Conservation (phyloP, 306 rosid genomes). For the Vigna mungo region DNA sequence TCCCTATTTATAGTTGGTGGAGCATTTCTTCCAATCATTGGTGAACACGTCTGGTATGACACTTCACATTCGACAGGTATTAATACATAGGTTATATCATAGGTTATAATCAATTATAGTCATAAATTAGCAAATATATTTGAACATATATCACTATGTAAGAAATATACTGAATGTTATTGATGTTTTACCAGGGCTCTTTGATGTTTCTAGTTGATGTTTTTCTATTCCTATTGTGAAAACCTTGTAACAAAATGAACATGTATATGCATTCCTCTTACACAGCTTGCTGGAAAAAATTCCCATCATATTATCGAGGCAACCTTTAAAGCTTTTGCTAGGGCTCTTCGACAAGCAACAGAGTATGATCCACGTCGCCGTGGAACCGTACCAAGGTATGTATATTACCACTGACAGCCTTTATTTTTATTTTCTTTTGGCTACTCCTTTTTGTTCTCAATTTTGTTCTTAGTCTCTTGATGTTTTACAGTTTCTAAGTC, state of each 20-base stretch:
- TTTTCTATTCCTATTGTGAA: slow-evolving; percentile 30
- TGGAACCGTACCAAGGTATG: slow-evolving; percentile 87
- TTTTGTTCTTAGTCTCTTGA: too few relatives aligned
- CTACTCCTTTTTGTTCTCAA: too few relatives aligned
- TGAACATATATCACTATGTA: slow-evolving; percentile 24
- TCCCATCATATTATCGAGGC: slow-evolving; percentile 98
- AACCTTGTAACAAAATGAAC: slow-evolving; percentile 24
- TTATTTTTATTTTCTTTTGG: background rate
- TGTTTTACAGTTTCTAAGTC: too few relatives aligned
- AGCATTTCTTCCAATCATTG: slow-evolving; percentile 94
- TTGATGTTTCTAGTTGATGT: slow-evolving; percentile 2
- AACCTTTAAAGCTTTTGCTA: slow-evolving; percentile 95
- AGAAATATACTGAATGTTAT: background rate
- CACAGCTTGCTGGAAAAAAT: slow-evolving; percentile 85
- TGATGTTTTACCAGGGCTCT: slow-evolving; percentile 7
- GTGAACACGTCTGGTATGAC: slow-evolving; percentile 99
- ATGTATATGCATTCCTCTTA: slow-evolving; percentile 42
- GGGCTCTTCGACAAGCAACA: slow-evolving; percentile 95
- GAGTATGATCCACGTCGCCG: slow-evolving; percentile 81
- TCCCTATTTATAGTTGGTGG: slow-evolving; percentile 74
- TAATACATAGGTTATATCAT: slow-evolving; percentile 4
- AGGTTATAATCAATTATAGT: slow-evolving; percentile 26
- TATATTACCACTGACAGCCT: too few relatives aligned
- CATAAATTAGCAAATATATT: slow-evolving; percentile 23
- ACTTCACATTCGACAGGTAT: slow-evolving; percentile 95